These are phyloP conservation scores for Plasmodium cynomolgi DNA, from an alignment of 169 alveolate genomes.

Conservation along the genomic window DNA sequence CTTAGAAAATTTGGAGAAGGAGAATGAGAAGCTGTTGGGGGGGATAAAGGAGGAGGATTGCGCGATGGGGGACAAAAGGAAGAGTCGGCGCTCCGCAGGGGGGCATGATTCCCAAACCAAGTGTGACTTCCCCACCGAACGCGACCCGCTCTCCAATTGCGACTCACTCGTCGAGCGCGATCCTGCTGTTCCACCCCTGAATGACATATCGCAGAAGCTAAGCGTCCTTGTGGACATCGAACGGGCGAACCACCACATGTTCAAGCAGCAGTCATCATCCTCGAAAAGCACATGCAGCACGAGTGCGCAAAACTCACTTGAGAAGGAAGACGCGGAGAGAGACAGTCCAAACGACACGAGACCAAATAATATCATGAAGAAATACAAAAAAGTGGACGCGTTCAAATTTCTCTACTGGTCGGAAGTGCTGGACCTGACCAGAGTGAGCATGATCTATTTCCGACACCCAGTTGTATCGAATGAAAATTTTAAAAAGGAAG, in stretches of 20 bases:
- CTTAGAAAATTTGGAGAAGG: constrained; percentile 41
- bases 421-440: constrained; percentile 60
- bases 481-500: constrained; percentile 54
- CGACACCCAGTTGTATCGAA: constrained; percentile 72
- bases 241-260: background rate
- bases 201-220: constrained; percentile 3
- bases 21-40: constrained; percentile 3
- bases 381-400: constrained; percentile 10
- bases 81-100: background rate
- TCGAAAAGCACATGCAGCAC: background rate
- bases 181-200: background rate
- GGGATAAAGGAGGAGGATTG: constrained; percentile 2
- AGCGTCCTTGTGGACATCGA: constrained; percentile 2
- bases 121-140: background rate
- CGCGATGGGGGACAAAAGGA: background rate
- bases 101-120: background rate
- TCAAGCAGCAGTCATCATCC: background rate
- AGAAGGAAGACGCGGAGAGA: background rate
- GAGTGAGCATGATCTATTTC: constrained; percentile 71
- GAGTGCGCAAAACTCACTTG: background rate
- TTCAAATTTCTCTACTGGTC: constrained; percentile 69
- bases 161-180: background rate
- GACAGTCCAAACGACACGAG: background rate
- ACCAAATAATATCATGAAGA: background rate
- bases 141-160: background rate